Evolutionary conservation across 345 rosid genomes (phyloP).

Genomic region (Arabidopsis suecica): DNA sequence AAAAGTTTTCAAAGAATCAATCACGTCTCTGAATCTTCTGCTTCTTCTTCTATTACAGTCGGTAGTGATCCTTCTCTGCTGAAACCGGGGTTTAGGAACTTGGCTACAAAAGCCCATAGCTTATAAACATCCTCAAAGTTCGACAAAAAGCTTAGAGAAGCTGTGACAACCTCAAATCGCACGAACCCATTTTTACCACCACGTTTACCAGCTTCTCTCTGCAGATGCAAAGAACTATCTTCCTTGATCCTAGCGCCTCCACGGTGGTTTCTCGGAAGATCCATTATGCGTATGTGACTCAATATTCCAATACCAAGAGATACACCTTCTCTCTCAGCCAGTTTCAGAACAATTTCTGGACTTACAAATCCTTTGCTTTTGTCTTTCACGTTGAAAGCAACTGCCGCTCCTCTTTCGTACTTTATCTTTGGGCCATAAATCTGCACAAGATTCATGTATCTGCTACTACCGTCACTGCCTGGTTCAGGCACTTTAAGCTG

Average conservation of each 20-base stretch:
- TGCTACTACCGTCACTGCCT: slow-evolving; percentile 51
- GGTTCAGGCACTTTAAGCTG: slow-evolving; percentile 71
- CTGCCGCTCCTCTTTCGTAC: slow-evolving; percentile 92
- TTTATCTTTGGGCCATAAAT: slow-evolving; percentile 93
- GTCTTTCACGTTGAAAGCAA: slow-evolving; percentile 85
- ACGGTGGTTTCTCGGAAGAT: slow-evolving; percentile 56
- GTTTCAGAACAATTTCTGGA: slow-evolving; percentile 83
- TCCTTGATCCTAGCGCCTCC: slow-evolving; percentile 52
- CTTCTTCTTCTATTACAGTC: slow-evolving; percentile 63
- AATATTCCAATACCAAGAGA: slow-evolving; percentile 84
- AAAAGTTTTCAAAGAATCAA: slow-evolving; percentile 20
- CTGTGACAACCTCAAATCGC: slow-evolving; percentile 90
- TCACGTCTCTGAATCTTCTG: slow-evolving; percentile 64
- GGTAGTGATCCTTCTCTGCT: slow-evolving; percentile 69
- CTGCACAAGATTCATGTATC: slow-evolving; percentile 66
- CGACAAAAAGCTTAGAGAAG: slow-evolving; percentile 87
- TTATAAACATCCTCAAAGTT: slow-evolving; percentile 96
- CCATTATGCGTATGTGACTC: slow-evolving; percentile 76
- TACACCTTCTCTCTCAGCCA: slow-evolving; percentile 84
- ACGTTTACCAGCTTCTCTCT: slow-evolving; percentile 69
- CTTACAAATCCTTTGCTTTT: slow-evolving; percentile 64
- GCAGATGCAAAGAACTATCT: slow-evolving; percentile 64
- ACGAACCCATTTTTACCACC: slow-evolving; percentile 65
- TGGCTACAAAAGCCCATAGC: slow-evolving; percentile 88
- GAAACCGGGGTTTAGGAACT: slow-evolving; percentile 76